Percentiles rank a stretch among this genome's conserved stretches.
Evolutionary conservation across 2,329 filamentous ascomycete genomes (phyloP).

Genomic region (Colletotrichum cuscutae): DNA sequence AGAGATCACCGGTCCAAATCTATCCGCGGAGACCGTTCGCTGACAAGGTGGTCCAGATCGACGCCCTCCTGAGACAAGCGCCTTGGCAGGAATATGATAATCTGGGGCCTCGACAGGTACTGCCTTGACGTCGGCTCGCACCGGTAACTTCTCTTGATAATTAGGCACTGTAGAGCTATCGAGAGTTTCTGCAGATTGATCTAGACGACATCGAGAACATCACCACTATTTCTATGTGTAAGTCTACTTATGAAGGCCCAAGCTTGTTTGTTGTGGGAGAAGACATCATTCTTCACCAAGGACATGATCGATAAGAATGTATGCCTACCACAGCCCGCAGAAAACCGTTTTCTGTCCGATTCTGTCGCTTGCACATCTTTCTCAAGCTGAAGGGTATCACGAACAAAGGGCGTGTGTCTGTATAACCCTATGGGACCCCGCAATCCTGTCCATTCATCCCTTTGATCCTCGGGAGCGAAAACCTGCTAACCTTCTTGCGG

Average conservation of each 20-base stretch:
- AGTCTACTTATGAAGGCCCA: neutral
- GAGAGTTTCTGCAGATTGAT: neutral
- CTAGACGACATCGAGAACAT: neutral
- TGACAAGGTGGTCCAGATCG: constrained; percentile 17
- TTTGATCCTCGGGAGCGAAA: neutral
- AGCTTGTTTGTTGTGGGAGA: neutral
- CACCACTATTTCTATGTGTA: neutral
- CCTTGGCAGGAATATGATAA: constrained; percentile 12
- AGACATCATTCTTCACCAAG: neutral
- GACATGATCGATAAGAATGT: neutral
- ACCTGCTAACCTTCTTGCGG: constrained; percentile 2
- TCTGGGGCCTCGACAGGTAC: neutral
- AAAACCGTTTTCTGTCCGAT: constrained; percentile 8
- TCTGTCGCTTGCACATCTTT: neutral
- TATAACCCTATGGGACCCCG: constrained; percentile 5
- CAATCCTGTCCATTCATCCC: neutral
- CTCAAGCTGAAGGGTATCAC: neutral
- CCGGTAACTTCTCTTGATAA: neutral
- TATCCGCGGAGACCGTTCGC: constrained; percentile 2
- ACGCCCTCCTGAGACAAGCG: constrained; percentile 11
- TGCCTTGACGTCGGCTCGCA: neutral
- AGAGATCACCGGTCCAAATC: neutral
- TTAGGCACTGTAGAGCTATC: neutral
- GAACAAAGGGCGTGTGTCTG: constrained; percentile 18
- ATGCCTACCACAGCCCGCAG: neutral